Percentiles rank a stretch among this genome's conserved stretches.
Evolutionary conservation across 352 stramenopile species (phyloP).

Genomic region (Phytophthora hibernalis): DNA sequence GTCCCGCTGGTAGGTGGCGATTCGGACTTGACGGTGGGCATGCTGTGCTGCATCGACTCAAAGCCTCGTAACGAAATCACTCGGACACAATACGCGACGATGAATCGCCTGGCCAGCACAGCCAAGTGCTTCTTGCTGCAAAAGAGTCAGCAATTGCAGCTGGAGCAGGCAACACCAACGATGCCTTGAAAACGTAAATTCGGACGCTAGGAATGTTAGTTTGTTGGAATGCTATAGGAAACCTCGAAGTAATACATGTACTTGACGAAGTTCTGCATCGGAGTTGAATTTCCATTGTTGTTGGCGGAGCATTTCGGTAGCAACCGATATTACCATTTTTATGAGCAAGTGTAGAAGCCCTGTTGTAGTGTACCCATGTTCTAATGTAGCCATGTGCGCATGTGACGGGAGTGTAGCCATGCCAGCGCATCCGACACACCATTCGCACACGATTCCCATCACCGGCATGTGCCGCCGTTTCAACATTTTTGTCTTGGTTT

Average conservation of each 20-base stretch:
- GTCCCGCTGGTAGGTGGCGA: not conserved
- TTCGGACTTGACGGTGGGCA: conserved; percentile 20
- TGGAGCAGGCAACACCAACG: too few species aligned
- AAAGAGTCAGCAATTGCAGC: conserved; percentile 8
- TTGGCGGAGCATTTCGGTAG: too few species aligned
- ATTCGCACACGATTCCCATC: conserved; percentile 6
- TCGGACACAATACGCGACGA: conserved; percentile 43
- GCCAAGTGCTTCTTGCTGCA: conserved; percentile 24
- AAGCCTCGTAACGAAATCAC: conserved; percentile 37
- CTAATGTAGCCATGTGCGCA: not conserved
- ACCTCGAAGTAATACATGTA: too few species aligned
- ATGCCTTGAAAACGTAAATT: not conserved
- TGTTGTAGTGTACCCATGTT: not conserved
- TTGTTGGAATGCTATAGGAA: too few species aligned
- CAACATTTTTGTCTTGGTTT: conserved; percentile 2
- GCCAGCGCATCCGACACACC: not conserved
- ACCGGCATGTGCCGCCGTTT: conserved; percentile 18
- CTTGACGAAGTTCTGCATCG: too few species aligned
- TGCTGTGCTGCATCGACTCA: conserved; percentile 45
- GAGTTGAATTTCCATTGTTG: too few species aligned
- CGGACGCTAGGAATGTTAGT: not conserved
- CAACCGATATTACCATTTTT: too few species aligned
- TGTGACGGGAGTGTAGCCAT: conserved; percentile 1
- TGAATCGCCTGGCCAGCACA: conserved; percentile 26
- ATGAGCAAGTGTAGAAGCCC: too few species aligned